Percentiles rank a stretch among this genome's conserved stretches.
These are phyloP conservation scores for Solanum chmielewskii DNA, from an alignment of 257 asterid genomes.

Conservation along the genomic window DNA sequence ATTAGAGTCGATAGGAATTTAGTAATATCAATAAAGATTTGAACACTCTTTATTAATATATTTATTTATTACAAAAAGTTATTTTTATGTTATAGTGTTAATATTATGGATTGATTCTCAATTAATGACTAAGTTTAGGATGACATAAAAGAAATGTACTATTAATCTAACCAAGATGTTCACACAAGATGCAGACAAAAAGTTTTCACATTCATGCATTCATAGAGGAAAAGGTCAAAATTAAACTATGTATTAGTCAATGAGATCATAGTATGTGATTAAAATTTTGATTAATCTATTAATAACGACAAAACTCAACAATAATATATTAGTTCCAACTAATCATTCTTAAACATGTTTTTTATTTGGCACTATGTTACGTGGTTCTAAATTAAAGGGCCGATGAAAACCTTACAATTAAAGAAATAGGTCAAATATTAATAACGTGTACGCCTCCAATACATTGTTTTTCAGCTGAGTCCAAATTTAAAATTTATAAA, in stretches of 20 bases:
- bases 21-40: fast-evolving
- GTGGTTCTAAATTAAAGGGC: background rate
- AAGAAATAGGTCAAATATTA: background rate
- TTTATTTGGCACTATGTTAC: background rate
- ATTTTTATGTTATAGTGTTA: too few species aligned
- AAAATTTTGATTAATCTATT: background rate
- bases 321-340: background rate
- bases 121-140: background rate
- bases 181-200: background rate
- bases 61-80: too few species aligned
- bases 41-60: too few species aligned
- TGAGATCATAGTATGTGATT: background rate
- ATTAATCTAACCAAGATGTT: background rate
- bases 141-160: background rate
- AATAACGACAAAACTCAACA: background rate
- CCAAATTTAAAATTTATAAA: too few species aligned
- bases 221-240: background rate
- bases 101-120: background rate
- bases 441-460: background rate
- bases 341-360: background rate
- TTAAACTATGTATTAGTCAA: background rate
- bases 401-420: background rate
- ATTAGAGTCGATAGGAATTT: too few species aligned
- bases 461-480: background rate
- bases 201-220: background rate